Conservation (phyloP, 2,329 filamentous ascomycete species). For the Amauroascus verrucosus region DNA sequence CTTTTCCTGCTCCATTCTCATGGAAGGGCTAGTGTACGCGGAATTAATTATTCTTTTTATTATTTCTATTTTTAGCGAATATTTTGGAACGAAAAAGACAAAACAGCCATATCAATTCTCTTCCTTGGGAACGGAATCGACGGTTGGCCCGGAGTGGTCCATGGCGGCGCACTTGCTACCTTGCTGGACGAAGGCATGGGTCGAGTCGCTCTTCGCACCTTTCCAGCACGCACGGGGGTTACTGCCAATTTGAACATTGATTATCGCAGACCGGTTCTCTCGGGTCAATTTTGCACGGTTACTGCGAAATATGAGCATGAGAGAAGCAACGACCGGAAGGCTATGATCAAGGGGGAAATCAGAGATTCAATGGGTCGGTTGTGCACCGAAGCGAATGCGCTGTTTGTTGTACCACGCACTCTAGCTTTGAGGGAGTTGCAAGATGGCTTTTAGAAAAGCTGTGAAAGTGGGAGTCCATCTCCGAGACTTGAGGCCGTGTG, state of each 20-base stretch:
- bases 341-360: constrained; percentile 28
- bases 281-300: constrained; percentile 55
- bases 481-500: too few species aligned
- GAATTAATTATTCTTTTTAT: too few species aligned
- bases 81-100: constrained; percentile 52
- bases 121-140: constrained; percentile 55
- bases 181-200: constrained; percentile 59
- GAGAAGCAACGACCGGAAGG: constrained; percentile 32
- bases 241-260: constrained; percentile 50
- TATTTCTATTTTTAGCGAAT: constrained; percentile 41
- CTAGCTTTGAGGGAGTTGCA: constrained; percentile 34
- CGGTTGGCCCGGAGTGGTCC: constrained; percentile 62
- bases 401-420: constrained; percentile 51
- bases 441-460: constrained; percentile 28
- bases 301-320: constrained; percentile 35
- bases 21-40: too few species aligned
- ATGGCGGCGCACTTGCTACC: constrained; percentile 61
- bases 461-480: too few species aligned
- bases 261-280: constrained; percentile 52
- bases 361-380: constrained; percentile 41
- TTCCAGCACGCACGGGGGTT: constrained; percentile 44
- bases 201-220: constrained; percentile 46
- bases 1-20: too few species aligned
- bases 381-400: constrained; percentile 48
- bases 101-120: constrained; percentile 53